Evolutionary conservation across 768 basidiomycete genomes (phyloP), one percentile per base, ranked within the genome.

Genomic region (Boletus reticuloceps): DNA sequence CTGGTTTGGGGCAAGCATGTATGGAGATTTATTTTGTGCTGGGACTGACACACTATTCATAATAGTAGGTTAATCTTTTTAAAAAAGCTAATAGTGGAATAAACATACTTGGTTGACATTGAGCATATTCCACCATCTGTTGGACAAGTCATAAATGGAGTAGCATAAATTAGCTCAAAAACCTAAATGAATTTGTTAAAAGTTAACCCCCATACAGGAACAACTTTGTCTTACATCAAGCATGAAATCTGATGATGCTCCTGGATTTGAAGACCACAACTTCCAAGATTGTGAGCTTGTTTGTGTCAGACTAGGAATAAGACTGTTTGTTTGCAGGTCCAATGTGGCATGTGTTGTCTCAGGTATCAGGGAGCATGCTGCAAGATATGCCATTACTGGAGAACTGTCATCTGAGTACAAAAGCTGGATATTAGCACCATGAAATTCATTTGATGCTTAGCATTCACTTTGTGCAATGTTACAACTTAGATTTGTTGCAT

Each of bases 341-440:
- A 65, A 25, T 3, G 17, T 58, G 7, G 25, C 42, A 31, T n/a
- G 7, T 17, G 3, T n/a, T 10, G 37, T 8, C 34, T 56, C n/a
- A 19, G 54, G 19, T 13, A 20, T n/a, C 13, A 64, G 7, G 17
- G 36, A 50, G 19, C 60, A 61, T 16, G 48, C 55, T 22, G 60
- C 55, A 31, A 61, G 5, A 42, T 54, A 54, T 11, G 29, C 32
- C 14, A 25, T 47, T 4, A 60, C 9, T 44, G 44, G 31, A 31
- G 12, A 25, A 19, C 34, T 10, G 17, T n/a, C 36, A 48, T 25
- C 36, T 48, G 32, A 34, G 32, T 34, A 4, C 32, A 10, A 34
- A 11, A 14, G 8, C 20, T 20, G 20, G 20, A 47, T 8, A 9
- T 31, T 1, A 27, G n/a, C 36, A 40, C 2, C 1, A 25, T 29